Base-by-base conservation (phyloP, 2,329 filamentous ascomycete species). In the Ceratocystis huliohia region DNA sequence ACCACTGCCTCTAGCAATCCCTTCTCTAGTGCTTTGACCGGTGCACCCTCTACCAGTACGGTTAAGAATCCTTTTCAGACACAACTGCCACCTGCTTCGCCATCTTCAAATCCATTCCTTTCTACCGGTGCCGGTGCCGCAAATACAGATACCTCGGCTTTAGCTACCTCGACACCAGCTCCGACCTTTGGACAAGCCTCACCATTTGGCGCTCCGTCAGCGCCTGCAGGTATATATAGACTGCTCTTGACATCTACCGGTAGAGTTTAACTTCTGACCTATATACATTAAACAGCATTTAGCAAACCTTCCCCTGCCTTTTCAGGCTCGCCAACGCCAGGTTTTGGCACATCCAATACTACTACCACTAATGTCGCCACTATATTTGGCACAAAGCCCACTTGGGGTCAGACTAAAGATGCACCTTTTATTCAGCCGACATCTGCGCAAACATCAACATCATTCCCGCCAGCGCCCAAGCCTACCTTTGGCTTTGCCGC, bases 61-160 rank as follows among this genome's bases (percentile, higher is more conserved):
- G 25, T 45, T 3, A 64, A n/a, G 5, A 68, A 68, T 46, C 67
- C 67, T 2, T 68, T 68, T 30, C 50, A 65, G 57, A 28, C 59
- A 3, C 48, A 46, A 41, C 33, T 50, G n/a, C 56, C 59, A 10
- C 56, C 64, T 5, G 30, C 65, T 22, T 48, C 57, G 44, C 59
- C 59, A 17, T 46, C 65, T 37, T 41, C 62, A 37, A 67, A 67
- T 64, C 65, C 65, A 17, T 67, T 67, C 30, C 56, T 59, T 33
- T 28, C 56, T 8, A 30, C 56, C 20, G 8, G 20, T 5, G 15
- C 48, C 45, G 57, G 46, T 48, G 22, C 45, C 22, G 57, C 33
- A 57, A 41, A 48, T 48, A 33, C 33, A 57, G 20, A 63, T 48
- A 45, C 25, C 48, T 44, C 65, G 7, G 28, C 17, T 41, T 30